Evolutionary conservation across 352 stramenopile species (phyloP).

Genomic region (Phytophthora fragariaefolia): DNA sequence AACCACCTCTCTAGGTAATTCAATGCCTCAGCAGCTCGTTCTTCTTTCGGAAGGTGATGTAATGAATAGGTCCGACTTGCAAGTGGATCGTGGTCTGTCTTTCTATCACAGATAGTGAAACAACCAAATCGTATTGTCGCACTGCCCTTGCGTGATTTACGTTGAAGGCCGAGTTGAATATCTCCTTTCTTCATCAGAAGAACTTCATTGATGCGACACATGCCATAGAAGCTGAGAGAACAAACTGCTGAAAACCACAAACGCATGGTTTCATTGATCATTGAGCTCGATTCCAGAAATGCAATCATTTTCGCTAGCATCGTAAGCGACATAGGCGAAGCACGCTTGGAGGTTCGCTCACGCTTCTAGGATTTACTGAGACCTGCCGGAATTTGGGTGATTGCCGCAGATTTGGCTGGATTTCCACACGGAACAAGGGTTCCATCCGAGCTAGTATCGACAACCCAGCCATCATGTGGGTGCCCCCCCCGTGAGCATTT

Average conservation of each 20-base stretch:
- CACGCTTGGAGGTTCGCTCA: slow-evolving; percentile 8
- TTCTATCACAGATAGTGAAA: slow-evolving; percentile 20
- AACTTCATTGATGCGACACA: too few species aligned
- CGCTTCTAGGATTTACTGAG: slow-evolving; percentile 12
- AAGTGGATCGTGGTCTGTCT: slow-evolving; percentile 11
- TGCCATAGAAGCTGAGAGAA: slow-evolving; percentile 30
- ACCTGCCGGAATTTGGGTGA: slow-evolving; percentile 4
- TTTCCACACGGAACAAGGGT: not conserved
- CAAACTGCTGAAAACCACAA: slow-evolving; percentile 21
- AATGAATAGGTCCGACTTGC: slow-evolving; percentile 12
- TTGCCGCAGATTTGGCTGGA: not conserved
- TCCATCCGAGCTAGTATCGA: not conserved
- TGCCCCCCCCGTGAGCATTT: slow-evolving; percentile 16
- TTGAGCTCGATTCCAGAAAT: slow-evolving; percentile 12
- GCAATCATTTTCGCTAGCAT: slow-evolving; percentile 7
- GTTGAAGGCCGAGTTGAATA: slow-evolving; percentile 10
- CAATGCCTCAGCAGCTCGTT: too few species aligned
- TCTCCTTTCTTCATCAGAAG: slow-evolving; percentile 19
- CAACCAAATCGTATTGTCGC: slow-evolving; percentile 6
- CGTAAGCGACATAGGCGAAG: slow-evolving; percentile 3
- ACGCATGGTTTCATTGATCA: slow-evolving; percentile 22
- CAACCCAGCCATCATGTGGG: slow-evolving; percentile 18
- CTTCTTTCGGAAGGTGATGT: too few species aligned
- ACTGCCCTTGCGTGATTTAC: not conserved
- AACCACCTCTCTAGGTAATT: too few species aligned